These are phyloP conservation scores for Tricholoma terreum DNA, from an alignment of 768 basidiomycete genomes.

Conservation along the genomic window DNA sequence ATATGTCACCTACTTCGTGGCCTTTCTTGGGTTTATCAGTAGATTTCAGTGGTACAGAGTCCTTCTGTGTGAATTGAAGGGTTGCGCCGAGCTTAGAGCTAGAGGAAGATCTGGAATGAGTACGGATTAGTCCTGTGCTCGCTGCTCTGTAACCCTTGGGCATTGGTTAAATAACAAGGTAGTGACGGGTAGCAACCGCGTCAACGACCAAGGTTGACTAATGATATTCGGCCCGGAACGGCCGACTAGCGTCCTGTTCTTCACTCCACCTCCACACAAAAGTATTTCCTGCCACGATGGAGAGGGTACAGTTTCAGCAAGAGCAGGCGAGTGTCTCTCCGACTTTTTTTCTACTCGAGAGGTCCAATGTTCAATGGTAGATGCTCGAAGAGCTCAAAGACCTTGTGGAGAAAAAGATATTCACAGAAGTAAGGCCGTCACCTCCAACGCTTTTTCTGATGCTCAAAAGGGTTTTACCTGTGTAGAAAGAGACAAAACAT, in stretches of 20 bases:
- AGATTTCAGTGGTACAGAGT: slow-evolving; percentile 39
- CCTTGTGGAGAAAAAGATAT: slow-evolving; percentile 79
- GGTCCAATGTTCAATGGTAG: slow-evolving; percentile 30
- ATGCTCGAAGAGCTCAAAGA: slow-evolving; percentile 97
- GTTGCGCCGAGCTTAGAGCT: slow-evolving; percentile 56
- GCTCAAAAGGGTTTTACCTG: slow-evolving; percentile 12
- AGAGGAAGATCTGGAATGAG: slow-evolving; percentile 65
- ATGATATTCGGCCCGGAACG: slow-evolving; percentile 9
- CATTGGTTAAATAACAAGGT: slow-evolving; percentile 35
- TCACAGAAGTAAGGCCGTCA: slow-evolving; percentile 59
- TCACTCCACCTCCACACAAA: too few species aligned
- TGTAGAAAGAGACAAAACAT: slow-evolving; percentile 73
- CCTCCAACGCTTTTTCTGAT: not conserved
- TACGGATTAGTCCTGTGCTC: slow-evolving; percentile 46
- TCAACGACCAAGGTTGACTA: not conserved
- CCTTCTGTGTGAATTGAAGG: slow-evolving; percentile 70
- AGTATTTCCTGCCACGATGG: slow-evolving; percentile 50
- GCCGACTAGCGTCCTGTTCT: too few species aligned
- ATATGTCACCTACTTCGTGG: slow-evolving; percentile 42
- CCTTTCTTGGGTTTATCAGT: slow-evolving; percentile 54
- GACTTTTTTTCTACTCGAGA: not conserved
- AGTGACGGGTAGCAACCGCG: slow-evolving; percentile 1
- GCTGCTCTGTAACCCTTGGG: slow-evolving; percentile 48
- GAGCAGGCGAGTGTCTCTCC: slow-evolving; percentile 60
- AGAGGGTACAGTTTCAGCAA: slow-evolving; percentile 91